Conservation (phyloP, 805 yeast genomes). For the Blastobotrys mokoenaii region DNA sequence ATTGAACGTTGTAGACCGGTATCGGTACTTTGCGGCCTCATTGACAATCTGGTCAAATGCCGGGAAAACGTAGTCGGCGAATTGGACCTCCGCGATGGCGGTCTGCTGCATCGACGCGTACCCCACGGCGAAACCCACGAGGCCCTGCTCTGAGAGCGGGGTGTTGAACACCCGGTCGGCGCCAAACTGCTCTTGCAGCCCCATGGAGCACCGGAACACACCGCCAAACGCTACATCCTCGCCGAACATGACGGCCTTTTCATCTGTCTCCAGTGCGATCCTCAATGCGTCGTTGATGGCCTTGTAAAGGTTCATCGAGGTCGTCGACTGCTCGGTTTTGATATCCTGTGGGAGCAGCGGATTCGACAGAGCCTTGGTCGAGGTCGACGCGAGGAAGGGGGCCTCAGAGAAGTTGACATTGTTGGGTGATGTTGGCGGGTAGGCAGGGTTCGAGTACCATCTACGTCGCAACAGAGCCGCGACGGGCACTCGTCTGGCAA, state of each 20-base stretch:
- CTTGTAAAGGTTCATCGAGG: constrained; percentile 28
- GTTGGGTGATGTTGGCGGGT: constrained; percentile 11
- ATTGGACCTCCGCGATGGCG: constrained; percentile 91
- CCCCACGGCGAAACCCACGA: constrained; percentile 82
- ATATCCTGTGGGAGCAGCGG: constrained; percentile 16
- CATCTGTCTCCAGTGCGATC: constrained; percentile 83
- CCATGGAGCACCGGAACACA: constrained; percentile 88
- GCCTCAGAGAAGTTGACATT: constrained; percentile 21
- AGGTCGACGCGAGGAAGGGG: constrained; percentile 19
- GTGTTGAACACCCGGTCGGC: constrained; percentile 81
- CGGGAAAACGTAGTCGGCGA: constrained; percentile 95
- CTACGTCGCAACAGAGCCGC: no score
- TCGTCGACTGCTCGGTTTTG: constrained; percentile 16
- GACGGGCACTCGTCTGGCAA: no score
- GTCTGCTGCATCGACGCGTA: constrained; percentile 83
- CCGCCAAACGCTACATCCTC: constrained; percentile 97
- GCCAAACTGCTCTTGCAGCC: constrained; percentile 81
- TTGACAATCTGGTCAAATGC: constrained; percentile 91
- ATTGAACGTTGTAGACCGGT: constrained; percentile 85
- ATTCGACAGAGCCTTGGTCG: constrained; percentile 15
- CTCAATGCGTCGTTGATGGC: constrained; percentile 89
- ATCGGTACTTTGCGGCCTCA: constrained; percentile 92
- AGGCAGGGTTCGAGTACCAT: neutral
- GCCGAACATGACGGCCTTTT: constrained; percentile 81
- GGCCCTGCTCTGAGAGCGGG: constrained; percentile 93